phyloP scores from a whole-genome alignment of 768 basidiomycete species.

The Leccinellum albellum region DNA sequence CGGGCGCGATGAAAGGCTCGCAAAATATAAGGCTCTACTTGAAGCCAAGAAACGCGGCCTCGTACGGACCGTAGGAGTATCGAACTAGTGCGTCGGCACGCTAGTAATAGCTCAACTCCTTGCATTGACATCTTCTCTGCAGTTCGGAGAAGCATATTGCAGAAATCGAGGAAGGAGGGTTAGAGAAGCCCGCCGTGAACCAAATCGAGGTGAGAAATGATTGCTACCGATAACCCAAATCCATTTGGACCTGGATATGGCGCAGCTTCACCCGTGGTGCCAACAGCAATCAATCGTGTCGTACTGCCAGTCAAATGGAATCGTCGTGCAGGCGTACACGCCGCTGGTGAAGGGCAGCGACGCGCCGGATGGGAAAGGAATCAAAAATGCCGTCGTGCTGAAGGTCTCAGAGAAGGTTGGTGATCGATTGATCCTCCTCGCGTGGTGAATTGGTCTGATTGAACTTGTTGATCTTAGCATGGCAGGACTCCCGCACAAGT shows the following conservation, averaged over 20 bases:
- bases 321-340: constrained; percentile 68
- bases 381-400: constrained; percentile 48
- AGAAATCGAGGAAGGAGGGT: constrained; percentile 24
- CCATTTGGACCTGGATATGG: not conserved
- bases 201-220: constrained; percentile 22
- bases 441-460: not conserved
- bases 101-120: not conserved
- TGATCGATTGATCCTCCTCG: not conserved
- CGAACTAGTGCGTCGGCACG: constrained; percentile 39
- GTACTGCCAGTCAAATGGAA: constrained; percentile 58
- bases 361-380: constrained; percentile 22
- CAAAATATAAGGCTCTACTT: constrained; percentile 38
- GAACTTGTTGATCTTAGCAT: constrained; percentile 17
- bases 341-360: constrained; percentile 56
- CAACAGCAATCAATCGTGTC: constrained; percentile 74
- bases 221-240: not conserved
- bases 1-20: constrained; percentile 37
- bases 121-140: not conserved
- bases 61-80: constrained; percentile 41
- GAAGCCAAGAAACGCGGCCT: constrained; percentile 35
- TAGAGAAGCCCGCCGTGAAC: constrained; percentile 29
- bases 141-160: constrained; percentile 27
- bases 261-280: constrained; percentile 72
- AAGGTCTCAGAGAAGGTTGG: constrained; percentile 56
- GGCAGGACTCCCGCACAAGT: constrained; percentile 38